A percentile compares a stretch with the other conserved stretches of the same genome.
Evolutionary conservation across 2,329 filamentous ascomycete genomes (phyloP).

Genomic region (Hortaea sp.): DNA sequence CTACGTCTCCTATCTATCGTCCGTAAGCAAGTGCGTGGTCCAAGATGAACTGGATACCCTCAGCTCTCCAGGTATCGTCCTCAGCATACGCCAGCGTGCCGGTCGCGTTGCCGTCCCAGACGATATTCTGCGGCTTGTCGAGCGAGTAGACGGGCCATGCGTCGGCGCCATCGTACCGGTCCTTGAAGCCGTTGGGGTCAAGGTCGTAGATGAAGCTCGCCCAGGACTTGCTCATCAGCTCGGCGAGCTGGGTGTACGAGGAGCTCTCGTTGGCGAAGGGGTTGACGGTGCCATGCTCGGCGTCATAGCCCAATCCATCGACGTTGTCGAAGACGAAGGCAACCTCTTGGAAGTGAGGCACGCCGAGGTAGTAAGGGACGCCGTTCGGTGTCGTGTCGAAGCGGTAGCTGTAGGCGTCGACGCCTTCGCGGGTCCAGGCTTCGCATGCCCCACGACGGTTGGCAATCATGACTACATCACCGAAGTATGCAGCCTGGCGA

Average conservation of each 20-base stretch:
- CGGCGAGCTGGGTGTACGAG: slow-evolving; percentile 29
- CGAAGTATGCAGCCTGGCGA: slow-evolving; percentile 42
- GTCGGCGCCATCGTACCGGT: slow-evolving; percentile 10
- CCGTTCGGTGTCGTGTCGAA: slow-evolving; percentile 49
- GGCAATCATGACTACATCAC: slow-evolving; percentile 38
- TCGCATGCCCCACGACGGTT: slow-evolving; percentile 44
- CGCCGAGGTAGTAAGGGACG: slow-evolving; percentile 32
- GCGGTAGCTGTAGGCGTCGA: slow-evolving; percentile 51
- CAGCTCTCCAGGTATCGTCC: slow-evolving; percentile 34
- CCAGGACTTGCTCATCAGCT: slow-evolving; percentile 37
- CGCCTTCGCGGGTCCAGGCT: slow-evolving; percentile 37
- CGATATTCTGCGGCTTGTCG: slow-evolving; percentile 29
- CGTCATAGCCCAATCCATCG: slow-evolving; percentile 31
- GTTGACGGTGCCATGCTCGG: slow-evolving; percentile 20
- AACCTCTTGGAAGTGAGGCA: slow-evolving; percentile 45
- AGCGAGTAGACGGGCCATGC: slow-evolving; percentile 33
- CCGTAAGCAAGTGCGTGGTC: slow-evolving; percentile 16
- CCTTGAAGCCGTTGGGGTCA: slow-evolving; percentile 28
- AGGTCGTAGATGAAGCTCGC: slow-evolving; percentile 34
- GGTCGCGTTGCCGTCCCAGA: slow-evolving; percentile 37
- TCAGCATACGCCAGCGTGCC: slow-evolving; percentile 24
- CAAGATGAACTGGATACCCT: slow-evolving; percentile 35
- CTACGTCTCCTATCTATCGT: neutral
- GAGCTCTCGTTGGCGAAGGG: slow-evolving; percentile 27
- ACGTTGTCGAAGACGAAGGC: slow-evolving; percentile 37